Evolutionary conservation across 805 yeast genomes (phyloP).

Genomic region (Saccharomycopsis fodiens): DNA sequence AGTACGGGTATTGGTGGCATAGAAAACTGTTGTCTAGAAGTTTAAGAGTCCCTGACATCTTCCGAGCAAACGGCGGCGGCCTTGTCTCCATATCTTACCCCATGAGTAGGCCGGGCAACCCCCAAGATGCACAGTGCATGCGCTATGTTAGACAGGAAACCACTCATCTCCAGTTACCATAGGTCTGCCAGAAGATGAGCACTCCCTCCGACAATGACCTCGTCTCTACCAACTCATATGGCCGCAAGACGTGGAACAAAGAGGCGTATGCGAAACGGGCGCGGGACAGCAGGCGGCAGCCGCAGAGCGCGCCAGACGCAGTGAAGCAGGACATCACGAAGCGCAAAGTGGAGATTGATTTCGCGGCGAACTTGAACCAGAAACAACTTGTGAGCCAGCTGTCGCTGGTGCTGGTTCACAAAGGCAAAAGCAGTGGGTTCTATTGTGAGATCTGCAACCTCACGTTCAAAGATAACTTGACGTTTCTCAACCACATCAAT

Average conservation of each 20-base stretch:
- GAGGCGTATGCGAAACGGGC: slow-evolving; percentile 53
- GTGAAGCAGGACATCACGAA: slow-evolving; percentile 24
- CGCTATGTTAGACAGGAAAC: no score
- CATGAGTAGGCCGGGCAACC: no score
- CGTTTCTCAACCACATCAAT: slow-evolving; percentile 76
- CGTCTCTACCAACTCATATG: slow-evolving; percentile 28
- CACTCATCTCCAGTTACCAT: no score
- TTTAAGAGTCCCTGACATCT: no score
- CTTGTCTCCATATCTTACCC: no score
- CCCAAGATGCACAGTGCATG: no score
- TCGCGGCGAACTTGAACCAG: slow-evolving; percentile 28
- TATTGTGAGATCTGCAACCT: slow-evolving; percentile 73
- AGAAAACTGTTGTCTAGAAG: no score
- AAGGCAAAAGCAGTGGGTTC: slow-evolving; percentile 71
- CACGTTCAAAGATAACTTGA: slow-evolving; percentile 75
- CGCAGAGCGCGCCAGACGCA: not conserved
- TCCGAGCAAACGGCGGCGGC: no score
- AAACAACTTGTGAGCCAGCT: slow-evolving; percentile 26
- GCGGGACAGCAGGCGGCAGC: slow-evolving; percentile 22
- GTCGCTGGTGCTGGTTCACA: slow-evolving; percentile 27
- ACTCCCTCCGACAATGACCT: no score
- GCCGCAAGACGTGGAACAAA: slow-evolving; percentile 68
- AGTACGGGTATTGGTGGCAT: no score
- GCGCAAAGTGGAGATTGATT: slow-evolving; percentile 23
- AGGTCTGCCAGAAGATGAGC: no score